phyloP scores from a whole-genome alignment of 176 grass and related monocot genomes.

The Saccharum spontaneum region DNA sequence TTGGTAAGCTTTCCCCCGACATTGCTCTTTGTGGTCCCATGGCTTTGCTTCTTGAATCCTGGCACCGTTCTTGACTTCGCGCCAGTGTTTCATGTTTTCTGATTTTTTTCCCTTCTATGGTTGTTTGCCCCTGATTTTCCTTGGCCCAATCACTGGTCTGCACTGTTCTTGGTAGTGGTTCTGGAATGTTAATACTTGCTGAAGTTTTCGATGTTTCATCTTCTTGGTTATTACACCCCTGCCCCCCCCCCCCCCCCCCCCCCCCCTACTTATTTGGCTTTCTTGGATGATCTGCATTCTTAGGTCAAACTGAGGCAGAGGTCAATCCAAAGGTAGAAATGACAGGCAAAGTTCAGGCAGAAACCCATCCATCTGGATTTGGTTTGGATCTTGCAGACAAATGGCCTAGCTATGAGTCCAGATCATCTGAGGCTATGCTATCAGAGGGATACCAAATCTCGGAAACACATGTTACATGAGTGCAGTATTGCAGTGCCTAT shows the following conservation, averaged over 20 bases:
- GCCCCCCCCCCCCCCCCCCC: too few relatives aligned
- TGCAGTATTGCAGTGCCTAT: constrained; percentile 76
- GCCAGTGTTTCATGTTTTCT: background rate
- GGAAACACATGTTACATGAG: constrained; percentile 43
- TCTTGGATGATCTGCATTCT: background rate
- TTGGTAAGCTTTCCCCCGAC: constrained; percentile 10
- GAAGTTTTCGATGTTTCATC: too few relatives aligned
- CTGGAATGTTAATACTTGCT: background rate
- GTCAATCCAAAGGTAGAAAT: background rate
- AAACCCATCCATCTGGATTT: background rate
- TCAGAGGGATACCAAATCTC: constrained; percentile 15
- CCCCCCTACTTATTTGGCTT: background rate
- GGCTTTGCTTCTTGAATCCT: constrained; percentile 19
- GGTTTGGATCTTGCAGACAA: background rate
- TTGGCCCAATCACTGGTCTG: background rate
- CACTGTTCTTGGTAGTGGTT: background rate
- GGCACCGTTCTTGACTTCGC: background rate
- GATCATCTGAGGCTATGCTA: constrained; percentile 5
- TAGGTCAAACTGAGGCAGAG: background rate
- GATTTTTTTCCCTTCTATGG: background rate
- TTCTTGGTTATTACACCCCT: background rate
- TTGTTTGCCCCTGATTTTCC: background rate
- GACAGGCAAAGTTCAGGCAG: background rate
- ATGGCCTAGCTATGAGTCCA: background rate
- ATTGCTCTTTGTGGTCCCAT: background rate